Percentiles rank a stretch among this genome's conserved stretches.
Evolutionary conservation across 257 asterid genomes (phyloP).

Genomic region (Solanum sitiens): DNA sequence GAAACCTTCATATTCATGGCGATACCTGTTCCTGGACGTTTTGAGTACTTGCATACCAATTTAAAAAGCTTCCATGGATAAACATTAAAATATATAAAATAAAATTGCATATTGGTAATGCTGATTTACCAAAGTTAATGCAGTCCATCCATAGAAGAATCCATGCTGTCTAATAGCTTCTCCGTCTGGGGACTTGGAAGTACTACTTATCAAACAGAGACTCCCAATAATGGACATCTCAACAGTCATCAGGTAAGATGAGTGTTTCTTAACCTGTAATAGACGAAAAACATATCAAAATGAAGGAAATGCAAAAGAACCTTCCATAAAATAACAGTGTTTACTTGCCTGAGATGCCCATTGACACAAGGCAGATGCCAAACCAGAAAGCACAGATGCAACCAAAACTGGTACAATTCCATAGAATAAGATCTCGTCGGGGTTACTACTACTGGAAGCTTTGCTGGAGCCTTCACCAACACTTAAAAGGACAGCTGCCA

Average conservation of each 20-base stretch:
- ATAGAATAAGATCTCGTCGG: conserved; percentile 64
- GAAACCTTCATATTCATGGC: background rate
- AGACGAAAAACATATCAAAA: conserved; percentile 2
- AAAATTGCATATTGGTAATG: background rate
- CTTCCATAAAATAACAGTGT: conserved; percentile 1
- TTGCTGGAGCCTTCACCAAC: conserved; percentile 92
- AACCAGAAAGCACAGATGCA: conserved; percentile 93
- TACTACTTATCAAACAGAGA: conserved; percentile 78
- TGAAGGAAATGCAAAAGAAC: background rate
- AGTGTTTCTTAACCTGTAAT: conserved; percentile 71
- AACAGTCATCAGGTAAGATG: conserved; percentile 91
- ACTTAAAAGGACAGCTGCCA: conserved; percentile 84
- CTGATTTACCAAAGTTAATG: conserved; percentile 57
- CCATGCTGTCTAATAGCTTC: conserved; percentile 61
- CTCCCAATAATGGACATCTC: conserved; percentile 97
- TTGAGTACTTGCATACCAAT: background rate
- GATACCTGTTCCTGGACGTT: background rate
- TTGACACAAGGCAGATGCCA: conserved; percentile 97
- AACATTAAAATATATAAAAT: background rate
- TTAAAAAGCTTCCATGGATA: background rate
- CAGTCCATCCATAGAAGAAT: conserved; percentile 90
- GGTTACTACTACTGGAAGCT: conserved; percentile 41
- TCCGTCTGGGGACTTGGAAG: conserved; percentile 90
- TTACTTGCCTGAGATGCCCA: conserved; percentile 92
- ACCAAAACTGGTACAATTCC: conserved; percentile 84